Base-by-base conservation (phyloP, 345 rosid species). In the Eucalyptus caleyi region DNA sequence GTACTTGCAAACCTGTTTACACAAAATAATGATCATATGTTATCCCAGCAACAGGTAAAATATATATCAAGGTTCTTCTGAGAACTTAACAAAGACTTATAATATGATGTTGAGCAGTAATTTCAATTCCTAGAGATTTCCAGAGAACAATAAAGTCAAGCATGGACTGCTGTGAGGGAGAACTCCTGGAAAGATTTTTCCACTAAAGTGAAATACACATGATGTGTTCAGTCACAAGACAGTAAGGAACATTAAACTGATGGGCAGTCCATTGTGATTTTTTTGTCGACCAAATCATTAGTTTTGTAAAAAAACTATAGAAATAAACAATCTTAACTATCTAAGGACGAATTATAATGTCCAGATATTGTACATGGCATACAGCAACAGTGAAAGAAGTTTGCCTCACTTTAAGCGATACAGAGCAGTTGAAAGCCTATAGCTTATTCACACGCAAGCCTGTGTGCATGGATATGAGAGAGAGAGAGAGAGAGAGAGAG, bases 1-100 rank as follows among this genome's bases (percentile, higher is more conserved):
- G 92, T 95, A 91, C 90, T 98, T 98, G 98, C 99, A 98, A 86
- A 98, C 98, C 99, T 97, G 91, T 72, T 72, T 72, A 72, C 83
- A 19, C 45, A 37, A 19, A 72, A 37, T 27, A 9, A 72, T 19
- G 83, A 72, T 10, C 4, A 72, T 9, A 19, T 37, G 45, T 72
- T 37, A 72, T 72, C 24, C 14, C 12, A 72, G 23, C 83, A 72
- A 72, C 30, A 56, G 30, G 62, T 42, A 21, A 37, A 72, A 15
- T 50, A 50, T 15, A 53, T 53, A 72, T 72, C 83, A 37, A 37
- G 83, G 83, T 37, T 21, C 45, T 19, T 86, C 42, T 18, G 32
- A 67, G 81, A 59, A 32, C 12, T 11, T 23, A 44, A 62, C 47
- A 62, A 65, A 32, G 82, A 60, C 83, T 44, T 26, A 62, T 45